phyloP scores from a whole-genome alignment of 2,329 filamentous ascomycete genomes.

The Tolypocladium pustulatum region DNA sequence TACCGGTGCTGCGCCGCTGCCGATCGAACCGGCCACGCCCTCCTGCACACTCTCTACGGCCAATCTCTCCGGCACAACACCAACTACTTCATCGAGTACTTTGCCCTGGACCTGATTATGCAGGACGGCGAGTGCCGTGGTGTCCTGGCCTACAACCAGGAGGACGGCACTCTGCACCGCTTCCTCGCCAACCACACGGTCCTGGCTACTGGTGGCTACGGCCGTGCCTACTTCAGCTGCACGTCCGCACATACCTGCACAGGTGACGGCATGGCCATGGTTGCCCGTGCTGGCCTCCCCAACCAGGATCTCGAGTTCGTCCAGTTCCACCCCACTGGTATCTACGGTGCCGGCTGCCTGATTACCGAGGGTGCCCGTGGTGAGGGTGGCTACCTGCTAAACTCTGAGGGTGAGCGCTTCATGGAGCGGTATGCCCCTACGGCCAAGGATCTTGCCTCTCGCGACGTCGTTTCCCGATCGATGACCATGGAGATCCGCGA shows the following conservation, averaged over 20 bases:
- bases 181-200: constrained; percentile 97
- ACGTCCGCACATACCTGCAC: constrained; percentile 98
- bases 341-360: constrained; percentile 95
- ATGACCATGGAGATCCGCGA: constrained; percentile 99
- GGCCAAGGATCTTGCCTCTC: constrained; percentile 92
- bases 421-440: constrained; percentile 99
- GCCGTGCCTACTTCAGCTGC: constrained; percentile 95
- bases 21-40: constrained; percentile 92
- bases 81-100: constrained; percentile 99
- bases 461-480: constrained; percentile 92
- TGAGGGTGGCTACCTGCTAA: constrained; percentile 95
- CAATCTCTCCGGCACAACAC: constrained; percentile 96
- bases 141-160: constrained; percentile 96
- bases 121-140: constrained; percentile 93
- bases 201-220: constrained; percentile 92
- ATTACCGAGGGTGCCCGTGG: constrained; percentile 97
- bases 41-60: constrained; percentile 96
- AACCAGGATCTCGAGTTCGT: constrained; percentile 99
- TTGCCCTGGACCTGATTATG: constrained; percentile 95
- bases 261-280: constrained; percentile 99
- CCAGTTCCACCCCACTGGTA: constrained; percentile 98
- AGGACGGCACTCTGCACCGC: constrained; percentile 93
- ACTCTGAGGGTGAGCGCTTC: constrained; percentile 96
- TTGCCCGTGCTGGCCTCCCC: constrained; percentile 89
- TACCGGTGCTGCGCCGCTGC: constrained; percentile 96